Conservation (phyloP, 768 basidiomycete species). For the Russula ochroleuca region DNA sequence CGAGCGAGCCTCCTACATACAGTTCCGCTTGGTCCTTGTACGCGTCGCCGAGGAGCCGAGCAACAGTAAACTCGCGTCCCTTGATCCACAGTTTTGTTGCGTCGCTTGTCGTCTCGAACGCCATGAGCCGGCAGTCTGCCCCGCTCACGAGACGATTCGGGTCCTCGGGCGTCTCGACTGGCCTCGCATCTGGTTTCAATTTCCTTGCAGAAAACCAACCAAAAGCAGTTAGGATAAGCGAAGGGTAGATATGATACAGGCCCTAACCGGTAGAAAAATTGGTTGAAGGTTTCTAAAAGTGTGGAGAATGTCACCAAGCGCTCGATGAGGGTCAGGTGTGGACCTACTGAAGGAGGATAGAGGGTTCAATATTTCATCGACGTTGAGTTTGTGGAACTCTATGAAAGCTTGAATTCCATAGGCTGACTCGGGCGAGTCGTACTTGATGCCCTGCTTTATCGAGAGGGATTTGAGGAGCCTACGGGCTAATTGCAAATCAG, state of each 20-base stretch:
- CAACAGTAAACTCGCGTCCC: slow-evolving; percentile 86
- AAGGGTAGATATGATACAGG: neutral
- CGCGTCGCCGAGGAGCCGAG: slow-evolving; percentile 69
- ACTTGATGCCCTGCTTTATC: slow-evolving; percentile 92
- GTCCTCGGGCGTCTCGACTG: slow-evolving; percentile 66
- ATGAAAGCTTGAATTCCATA: slow-evolving; percentile 85
- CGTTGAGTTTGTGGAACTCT: slow-evolving; percentile 80
- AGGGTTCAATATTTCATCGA: slow-evolving; percentile 80
- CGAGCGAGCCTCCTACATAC: slow-evolving; percentile 78
- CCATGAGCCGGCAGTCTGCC: slow-evolving; percentile 97
- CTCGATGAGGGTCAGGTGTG: neutral
- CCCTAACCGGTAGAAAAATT: slow-evolving; percentile 77
- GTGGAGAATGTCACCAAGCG: neutral
- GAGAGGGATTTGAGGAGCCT: slow-evolving; percentile 84
- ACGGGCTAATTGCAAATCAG: slow-evolving; percentile 45
- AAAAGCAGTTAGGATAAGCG: neutral
- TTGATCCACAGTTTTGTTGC: slow-evolving; percentile 96
- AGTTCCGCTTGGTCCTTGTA: slow-evolving; percentile 66
- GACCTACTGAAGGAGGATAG: slow-evolving; percentile 72
- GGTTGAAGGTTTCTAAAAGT: slow-evolving; percentile 76
- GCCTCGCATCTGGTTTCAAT: slow-evolving; percentile 79
- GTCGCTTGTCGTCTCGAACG: slow-evolving; percentile 79
- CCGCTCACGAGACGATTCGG: slow-evolving; percentile 75
- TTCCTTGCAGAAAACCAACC: slow-evolving; percentile 49
- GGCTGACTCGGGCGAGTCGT: slow-evolving; percentile 80